phyloP scores from a whole-genome alignment of 2,329 filamentous ascomycete species.

The Xylariaceae sp. region DNA sequence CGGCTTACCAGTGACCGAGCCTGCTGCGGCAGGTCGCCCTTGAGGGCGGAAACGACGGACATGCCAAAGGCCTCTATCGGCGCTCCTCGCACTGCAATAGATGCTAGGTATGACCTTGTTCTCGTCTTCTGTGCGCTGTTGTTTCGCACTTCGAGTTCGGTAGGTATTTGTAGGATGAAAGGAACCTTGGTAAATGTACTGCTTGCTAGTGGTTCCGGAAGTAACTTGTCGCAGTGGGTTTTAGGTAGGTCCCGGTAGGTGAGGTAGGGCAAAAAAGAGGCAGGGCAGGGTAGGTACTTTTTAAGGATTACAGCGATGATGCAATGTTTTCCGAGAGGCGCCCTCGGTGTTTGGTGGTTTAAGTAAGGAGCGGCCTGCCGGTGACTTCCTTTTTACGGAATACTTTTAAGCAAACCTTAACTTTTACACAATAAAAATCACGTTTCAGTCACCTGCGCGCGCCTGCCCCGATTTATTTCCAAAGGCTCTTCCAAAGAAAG shows the following conservation, averaged over 20 bases:
- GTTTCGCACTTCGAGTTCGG: too few species aligned
- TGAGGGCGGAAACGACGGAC: slow-evolving; percentile 36
- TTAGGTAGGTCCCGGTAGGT: too few species aligned
- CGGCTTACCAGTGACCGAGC: slow-evolving; percentile 50
- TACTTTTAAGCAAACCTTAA: too few species aligned
- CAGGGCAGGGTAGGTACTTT: background rate
- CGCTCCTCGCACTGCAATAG: too few species aligned
- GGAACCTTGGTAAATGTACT: too few species aligned
- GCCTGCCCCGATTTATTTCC: too few species aligned
- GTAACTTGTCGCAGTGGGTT: slow-evolving; percentile 2
- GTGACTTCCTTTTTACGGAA: too few species aligned
- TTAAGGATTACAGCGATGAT: slow-evolving; percentile 13
- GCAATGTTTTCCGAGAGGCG: slow-evolving; percentile 13
- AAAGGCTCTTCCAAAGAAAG: too few species aligned
- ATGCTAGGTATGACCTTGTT: background rate
- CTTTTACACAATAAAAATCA: too few species aligned
- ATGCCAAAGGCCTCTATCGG: slow-evolving; percentile 18
- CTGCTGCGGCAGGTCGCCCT: slow-evolving; percentile 53
- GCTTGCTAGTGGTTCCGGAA: background rate
- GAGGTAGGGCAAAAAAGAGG: too few species aligned
- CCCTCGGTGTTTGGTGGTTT: slow-evolving; percentile 18
- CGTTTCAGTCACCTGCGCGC: too few species aligned
- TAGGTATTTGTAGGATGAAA: too few species aligned
- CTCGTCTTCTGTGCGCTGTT: background rate
- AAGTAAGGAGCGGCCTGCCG: background rate